Percentiles rank a stretch among this genome's conserved stretches.
These are phyloP conservation scores for Ormosia emarginata DNA, from an alignment of 306 rosid species.

Conservation along the genomic window DNA sequence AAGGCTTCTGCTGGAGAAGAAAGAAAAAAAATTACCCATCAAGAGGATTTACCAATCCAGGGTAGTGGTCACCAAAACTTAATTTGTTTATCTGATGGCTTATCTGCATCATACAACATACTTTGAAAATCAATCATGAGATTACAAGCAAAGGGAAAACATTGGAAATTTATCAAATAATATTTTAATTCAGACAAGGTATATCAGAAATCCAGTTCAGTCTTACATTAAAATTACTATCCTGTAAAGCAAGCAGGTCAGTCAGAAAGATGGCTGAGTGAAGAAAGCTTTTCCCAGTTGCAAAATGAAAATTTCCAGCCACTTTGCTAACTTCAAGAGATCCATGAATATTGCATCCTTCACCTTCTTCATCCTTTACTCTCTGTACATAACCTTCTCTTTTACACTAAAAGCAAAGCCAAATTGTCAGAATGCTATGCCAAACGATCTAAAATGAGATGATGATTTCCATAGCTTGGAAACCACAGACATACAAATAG, in stretches of 20 bases:
- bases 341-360: conserved; percentile 90
- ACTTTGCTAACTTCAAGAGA: conserved; percentile 87
- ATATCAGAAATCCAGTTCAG: conserved; percentile 1
- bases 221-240: conserved; percentile 67
- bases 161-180: neutral
- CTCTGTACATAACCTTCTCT: conserved; percentile 83
- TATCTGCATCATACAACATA: conserved; percentile 59
- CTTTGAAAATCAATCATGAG: conserved; percentile 12
- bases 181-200: neutral
- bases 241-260: conserved; percentile 56
- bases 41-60: conserved; percentile 89
- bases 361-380: conserved; percentile 89
- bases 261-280: conserved; percentile 53
- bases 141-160: conserved; percentile 3
- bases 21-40: conserved; percentile 67
- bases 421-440: conserved; percentile 13
- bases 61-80: conserved; percentile 73
- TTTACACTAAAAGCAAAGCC: conserved; percentile 61
- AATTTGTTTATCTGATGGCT: conserved; percentile 79
- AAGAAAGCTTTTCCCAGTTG: conserved; percentile 81
- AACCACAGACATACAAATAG: neutral
- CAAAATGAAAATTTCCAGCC: conserved; percentile 84
- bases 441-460: conserved; percentile 1
- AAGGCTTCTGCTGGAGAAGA: conserved; percentile 13
- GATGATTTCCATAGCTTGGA: neutral